These are phyloP conservation scores for Acephala macrosclerotiorum DNA, from an alignment of 2,329 filamentous ascomycete species.

Conservation along the genomic window DNA sequence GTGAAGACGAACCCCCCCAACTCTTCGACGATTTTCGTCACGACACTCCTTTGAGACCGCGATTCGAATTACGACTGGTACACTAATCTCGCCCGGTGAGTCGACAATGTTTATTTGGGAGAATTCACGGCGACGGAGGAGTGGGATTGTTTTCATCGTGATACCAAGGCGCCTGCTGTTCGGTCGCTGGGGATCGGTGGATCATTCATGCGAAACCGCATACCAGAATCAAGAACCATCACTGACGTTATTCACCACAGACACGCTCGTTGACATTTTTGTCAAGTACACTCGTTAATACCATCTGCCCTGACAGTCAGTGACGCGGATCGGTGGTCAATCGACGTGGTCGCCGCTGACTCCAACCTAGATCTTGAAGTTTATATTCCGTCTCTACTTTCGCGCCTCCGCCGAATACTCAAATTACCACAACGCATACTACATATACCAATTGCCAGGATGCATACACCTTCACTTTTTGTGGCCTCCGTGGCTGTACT, in stretches of 20 bases:
- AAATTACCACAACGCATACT: slow-evolving; percentile 21
- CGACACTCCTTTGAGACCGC: slow-evolving; percentile 45
- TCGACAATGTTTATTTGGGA: not conserved
- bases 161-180: slow-evolving; percentile 18
- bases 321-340: slow-evolving; percentile 27
- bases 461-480: slow-evolving; percentile 58
- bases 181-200: slow-evolving; percentile 25
- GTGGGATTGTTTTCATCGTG: slow-evolving; percentile 22
- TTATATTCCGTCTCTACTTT: slow-evolving; percentile 28
- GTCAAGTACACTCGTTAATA: slow-evolving; percentile 67
- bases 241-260: slow-evolving; percentile 36
- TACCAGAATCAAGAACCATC: slow-evolving; percentile 26
- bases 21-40: slow-evolving; percentile 44
- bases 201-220: slow-evolving; percentile 39
- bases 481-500: slow-evolving; percentile 58
- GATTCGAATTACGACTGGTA: slow-evolving; percentile 35
- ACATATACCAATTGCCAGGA: slow-evolving; percentile 47
- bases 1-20: slow-evolving; percentile 32
- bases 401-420: slow-evolving; percentile 9
- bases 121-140: slow-evolving; percentile 9
- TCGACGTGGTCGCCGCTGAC: slow-evolving; percentile 30
- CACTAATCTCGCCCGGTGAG: slow-evolving; percentile 43
- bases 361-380: slow-evolving; percentile 35
- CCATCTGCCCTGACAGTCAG: slow-evolving; percentile 57
- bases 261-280: slow-evolving; percentile 60